A percentile compares a stretch with the other conserved stretches of the same genome.
These are phyloP conservation scores for Lactuca saligna DNA, from an alignment of 129 eudicot genomes.

Conservation along the genomic window DNA sequence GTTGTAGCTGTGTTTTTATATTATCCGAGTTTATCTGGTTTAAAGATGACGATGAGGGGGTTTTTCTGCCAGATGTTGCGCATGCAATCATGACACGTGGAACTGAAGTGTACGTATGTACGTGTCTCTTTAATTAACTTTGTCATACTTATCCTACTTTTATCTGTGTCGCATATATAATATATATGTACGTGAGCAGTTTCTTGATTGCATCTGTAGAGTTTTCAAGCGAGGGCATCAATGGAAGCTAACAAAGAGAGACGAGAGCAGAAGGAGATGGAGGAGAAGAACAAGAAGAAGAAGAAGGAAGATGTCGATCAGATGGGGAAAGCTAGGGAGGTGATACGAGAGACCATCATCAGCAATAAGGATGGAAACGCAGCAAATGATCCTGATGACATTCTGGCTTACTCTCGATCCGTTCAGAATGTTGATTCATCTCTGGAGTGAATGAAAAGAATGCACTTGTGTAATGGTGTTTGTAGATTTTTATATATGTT, in stretches of 20 bases:
- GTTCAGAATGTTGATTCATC: constrained; percentile 31
- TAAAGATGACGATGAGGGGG: constrained; percentile 7
- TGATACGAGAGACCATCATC: constrained; percentile 21
- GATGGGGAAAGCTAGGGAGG: constrained; percentile 16
- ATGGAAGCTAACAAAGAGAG: constrained; percentile 22
- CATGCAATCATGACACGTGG: constrained; percentile 16
- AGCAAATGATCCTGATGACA: constrained; percentile 18
- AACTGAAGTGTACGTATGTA: neutral
- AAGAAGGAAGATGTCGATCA: neutral
- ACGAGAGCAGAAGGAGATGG: constrained; percentile 13
- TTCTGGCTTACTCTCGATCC: constrained; percentile 23
- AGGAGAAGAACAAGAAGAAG: neutral
- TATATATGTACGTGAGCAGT: neutral
- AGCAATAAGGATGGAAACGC: neutral
- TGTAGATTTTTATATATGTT: no score
- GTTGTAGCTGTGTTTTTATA: neutral
- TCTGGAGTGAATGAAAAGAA: neutral
- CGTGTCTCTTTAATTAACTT: neutral
- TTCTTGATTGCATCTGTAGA: neutral
- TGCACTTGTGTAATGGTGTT: neutral
- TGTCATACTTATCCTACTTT: constrained; percentile 2
- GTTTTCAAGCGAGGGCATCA: neutral
- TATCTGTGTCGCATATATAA: neutral
- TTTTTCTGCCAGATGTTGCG: neutral
- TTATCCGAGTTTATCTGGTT: neutral